Base-by-base conservation (phyloP, 78 protist species). In the Anaeramoeba flamelloides region DNA sequence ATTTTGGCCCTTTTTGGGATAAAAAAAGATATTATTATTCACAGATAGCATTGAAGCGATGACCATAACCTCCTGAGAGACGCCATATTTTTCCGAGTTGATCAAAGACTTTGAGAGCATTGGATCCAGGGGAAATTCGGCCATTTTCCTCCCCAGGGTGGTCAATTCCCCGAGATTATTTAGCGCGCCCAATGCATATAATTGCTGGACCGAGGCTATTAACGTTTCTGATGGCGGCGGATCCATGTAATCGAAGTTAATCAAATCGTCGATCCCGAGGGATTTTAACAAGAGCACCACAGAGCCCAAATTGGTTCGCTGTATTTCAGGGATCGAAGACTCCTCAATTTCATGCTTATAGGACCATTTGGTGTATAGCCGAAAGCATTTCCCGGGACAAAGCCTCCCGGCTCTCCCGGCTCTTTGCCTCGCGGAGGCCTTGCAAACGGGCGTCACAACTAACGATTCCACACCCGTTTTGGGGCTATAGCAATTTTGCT, bases 41-140 rank as follows among this genome's bases (percentile, higher is more conserved):
- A 90, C 95, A 2, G 87, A 80, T 2, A 95, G 84, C 98, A 95
- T 95, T n/a, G 97, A 89, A 32, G 83, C 82, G 39, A 94, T 84
- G n/a, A 97, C 91, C 36, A 95, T 82, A 17, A 92, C 82, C 80
- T 91, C 92, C 32, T 81, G 89, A 1, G 79, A 4, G 41, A 86
- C 80, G 26, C 86, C 85, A 79, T 74, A 87, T 77, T 79, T 39
- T 78, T 89, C 95, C 41, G 87, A 22, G 31, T 89, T 90, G 17
- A 95, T 34, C 1, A 95, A 81, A 90, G 82, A 83, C 78, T 92
- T 92, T 17, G 88, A 17, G 38, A 95, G 79, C 85, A 76, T 80
- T 33, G 98, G 98, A 78, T 95, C 98, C 33, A 97, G 78, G 1
- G 99, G 99, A 84, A 97, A 93, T 39, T 90, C 98, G n/a, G 98